A percentile compares a stretch with the other conserved stretches of the same genome.
These are phyloP conservation scores for Bromus sterilis DNA, from an alignment of 176 grass and related monocot genomes.

Conservation along the genomic window DNA sequence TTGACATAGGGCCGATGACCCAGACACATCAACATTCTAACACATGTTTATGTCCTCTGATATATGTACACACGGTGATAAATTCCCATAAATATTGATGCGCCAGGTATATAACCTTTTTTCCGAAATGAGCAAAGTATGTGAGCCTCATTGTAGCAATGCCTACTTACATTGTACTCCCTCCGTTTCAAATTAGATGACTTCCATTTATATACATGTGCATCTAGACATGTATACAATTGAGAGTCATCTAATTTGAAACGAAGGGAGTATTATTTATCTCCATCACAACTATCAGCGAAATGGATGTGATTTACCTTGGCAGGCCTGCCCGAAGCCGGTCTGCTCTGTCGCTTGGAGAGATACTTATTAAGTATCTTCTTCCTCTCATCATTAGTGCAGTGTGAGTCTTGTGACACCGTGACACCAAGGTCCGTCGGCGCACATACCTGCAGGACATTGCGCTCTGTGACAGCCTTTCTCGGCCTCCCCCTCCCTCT, in stretches of 20 bases:
- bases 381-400: conserved; percentile 64
- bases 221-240: no score
- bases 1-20: not conserved
- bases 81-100: not conserved
- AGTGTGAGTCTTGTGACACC: conserved; percentile 35
- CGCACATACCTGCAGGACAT: conserved; percentile 17
- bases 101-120: not conserved
- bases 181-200: no score
- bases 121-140: not conserved
- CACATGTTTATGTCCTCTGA: not conserved
- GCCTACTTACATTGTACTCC: not conserved
- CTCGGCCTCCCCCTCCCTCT: conserved; percentile 47
- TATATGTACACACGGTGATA: not conserved
- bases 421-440: conserved; percentile 39
- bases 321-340: conserved; percentile 29
- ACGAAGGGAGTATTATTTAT: no score
- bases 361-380: conserved; percentile 69
- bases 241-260: no score
- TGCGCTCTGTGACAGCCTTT: conserved; percentile 20
- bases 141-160: not conserved
- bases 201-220: no score
- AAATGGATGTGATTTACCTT: conserved; percentile 45
- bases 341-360: conserved; percentile 57
- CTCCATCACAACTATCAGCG: not conserved
- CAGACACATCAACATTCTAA: not conserved